Evolutionary conservation across 768 basidiomycete genomes (phyloP).

Genomic region (Amanita muscaria): DNA sequence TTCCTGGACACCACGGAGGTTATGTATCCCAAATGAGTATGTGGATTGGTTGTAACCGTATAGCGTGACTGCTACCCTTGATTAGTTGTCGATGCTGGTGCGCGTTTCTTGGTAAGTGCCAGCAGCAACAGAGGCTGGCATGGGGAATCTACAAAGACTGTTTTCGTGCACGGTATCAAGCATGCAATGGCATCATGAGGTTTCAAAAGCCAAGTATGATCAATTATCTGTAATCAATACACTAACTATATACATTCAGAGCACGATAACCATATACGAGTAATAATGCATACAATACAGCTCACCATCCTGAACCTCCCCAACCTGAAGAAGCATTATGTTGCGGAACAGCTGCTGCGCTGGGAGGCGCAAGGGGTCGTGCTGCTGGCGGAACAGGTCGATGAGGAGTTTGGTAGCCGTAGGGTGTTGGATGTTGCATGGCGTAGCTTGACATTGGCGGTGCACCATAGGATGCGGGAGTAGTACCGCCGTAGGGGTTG

Average conservation of each 20-base stretch:
- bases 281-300: background rate
- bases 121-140: conserved; percentile 94
- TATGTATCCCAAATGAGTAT: conserved; percentile 87
- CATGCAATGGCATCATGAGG: conserved; percentile 18
- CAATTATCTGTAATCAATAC: conserved; percentile 7
- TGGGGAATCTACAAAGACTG: conserved; percentile 82
- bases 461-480: conserved; percentile 35
- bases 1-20: conserved; percentile 93
- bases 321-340: conserved; percentile 17
- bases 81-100: conserved; percentile 78
- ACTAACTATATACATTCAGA: conserved; percentile 6
- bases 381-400: conserved; percentile 31
- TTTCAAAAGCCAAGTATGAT: conserved; percentile 2
- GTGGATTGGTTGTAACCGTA: background rate
- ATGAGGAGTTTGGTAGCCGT: conserved; percentile 46
- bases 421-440: conserved; percentile 25
- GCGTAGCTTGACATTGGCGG: conserved; percentile 16
- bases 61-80: conserved; percentile 7
- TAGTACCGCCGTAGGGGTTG: conserved; percentile 59
- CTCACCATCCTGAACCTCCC: too few species aligned
- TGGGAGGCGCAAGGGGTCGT: conserved; percentile 36
- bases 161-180: conserved; percentile 88
- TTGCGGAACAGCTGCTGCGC: conserved; percentile 55
- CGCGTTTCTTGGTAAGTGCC: conserved; percentile 80
- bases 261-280: background rate